Percentiles rank a stretch among this genome's conserved stretches.
These are phyloP conservation scores for Discostella stelligera DNA, from an alignment of 352 stramenopile genomes.

Conservation along the genomic window DNA sequence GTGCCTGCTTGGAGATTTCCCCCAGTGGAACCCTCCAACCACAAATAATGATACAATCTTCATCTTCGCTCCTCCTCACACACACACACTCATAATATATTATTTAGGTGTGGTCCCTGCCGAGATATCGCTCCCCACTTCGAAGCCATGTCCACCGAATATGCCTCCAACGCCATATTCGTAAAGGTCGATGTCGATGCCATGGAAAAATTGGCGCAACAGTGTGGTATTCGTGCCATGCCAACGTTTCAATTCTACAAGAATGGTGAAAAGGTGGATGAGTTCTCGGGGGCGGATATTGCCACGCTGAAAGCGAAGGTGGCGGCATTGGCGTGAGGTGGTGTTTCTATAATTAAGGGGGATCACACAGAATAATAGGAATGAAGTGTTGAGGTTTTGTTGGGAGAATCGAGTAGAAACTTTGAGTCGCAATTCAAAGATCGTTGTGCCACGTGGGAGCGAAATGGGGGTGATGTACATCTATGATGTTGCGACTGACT, in stretches of 20 bases:
- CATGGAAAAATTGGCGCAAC: conserved; percentile 71
- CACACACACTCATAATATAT: not conserved
- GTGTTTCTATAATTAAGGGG: no score
- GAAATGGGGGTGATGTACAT: not conserved
- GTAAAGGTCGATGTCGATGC: conserved; percentile 82
- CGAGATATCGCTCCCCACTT: conserved; percentile 73
- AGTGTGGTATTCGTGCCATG: conserved; percentile 88
- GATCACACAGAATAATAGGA: no score
- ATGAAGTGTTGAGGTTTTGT: no score
- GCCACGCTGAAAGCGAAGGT: conserved; percentile 34
- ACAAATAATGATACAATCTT: no score
- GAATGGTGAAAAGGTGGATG: conserved; percentile 86
- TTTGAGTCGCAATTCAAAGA: not conserved
- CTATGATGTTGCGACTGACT: not conserved
- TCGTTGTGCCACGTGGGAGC: not conserved
- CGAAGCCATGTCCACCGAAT: conserved; percentile 62
- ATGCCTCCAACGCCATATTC: conserved; percentile 53
- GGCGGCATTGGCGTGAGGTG: conserved; percentile 25
- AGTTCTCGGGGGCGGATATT: conserved; percentile 85
- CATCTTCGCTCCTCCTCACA: not conserved
- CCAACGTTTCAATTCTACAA: conserved; percentile 95
- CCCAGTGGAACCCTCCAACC: no score
- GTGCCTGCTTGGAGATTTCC: no score
- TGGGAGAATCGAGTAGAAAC: no score
- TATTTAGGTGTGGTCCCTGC: conserved; percentile 59